phyloP scores from a whole-genome alignment of 1,284 basidiomycete species.

The Apiotrichum mycotoxinovorans region DNA sequence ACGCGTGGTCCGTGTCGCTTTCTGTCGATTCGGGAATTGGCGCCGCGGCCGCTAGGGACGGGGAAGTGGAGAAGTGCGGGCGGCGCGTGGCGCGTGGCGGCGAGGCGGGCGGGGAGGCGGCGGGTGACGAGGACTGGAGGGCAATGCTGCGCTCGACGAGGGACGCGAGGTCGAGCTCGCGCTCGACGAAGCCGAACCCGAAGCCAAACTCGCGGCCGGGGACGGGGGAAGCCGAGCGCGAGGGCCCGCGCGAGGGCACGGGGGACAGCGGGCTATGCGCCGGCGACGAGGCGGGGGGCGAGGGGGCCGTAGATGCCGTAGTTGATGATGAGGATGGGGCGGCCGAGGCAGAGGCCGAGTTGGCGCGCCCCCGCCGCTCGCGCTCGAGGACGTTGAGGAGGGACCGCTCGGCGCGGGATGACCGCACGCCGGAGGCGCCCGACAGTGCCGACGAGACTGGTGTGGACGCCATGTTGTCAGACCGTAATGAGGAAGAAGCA shows the following conservation, averaged over 20 bases:
- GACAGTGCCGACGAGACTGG: not conserved
- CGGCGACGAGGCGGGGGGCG: not conserved
- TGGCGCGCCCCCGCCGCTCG: not conserved
- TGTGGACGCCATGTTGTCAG: not conserved
- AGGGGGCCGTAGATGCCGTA: not conserved
- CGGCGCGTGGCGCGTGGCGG: not conserved
- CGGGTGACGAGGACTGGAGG: slow-evolving; percentile 10
- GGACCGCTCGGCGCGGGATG: slow-evolving; percentile 10
- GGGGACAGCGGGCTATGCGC: not conserved
- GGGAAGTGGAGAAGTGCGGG: slow-evolving; percentile 9
- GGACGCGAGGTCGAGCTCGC: slow-evolving; percentile 10
- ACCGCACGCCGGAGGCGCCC: not conserved
- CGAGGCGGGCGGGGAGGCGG: not conserved
- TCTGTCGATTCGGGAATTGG: not conserved
- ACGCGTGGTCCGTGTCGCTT: not conserved
- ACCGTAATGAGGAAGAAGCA: not conserved
- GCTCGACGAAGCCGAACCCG: not conserved
- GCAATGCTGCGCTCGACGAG: slow-evolving; percentile 22
- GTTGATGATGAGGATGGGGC: not conserved
- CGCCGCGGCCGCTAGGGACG: not conserved
- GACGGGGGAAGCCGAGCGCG: slow-evolving; percentile 1
- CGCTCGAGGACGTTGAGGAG: slow-evolving; percentile 17
- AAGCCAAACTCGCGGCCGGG: not conserved
- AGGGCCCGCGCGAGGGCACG: not conserved
- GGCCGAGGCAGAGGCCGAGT: not conserved